Conservation (phyloP, 1,284 basidiomycete genomes). For the Leccinum subrobustum region DNA sequence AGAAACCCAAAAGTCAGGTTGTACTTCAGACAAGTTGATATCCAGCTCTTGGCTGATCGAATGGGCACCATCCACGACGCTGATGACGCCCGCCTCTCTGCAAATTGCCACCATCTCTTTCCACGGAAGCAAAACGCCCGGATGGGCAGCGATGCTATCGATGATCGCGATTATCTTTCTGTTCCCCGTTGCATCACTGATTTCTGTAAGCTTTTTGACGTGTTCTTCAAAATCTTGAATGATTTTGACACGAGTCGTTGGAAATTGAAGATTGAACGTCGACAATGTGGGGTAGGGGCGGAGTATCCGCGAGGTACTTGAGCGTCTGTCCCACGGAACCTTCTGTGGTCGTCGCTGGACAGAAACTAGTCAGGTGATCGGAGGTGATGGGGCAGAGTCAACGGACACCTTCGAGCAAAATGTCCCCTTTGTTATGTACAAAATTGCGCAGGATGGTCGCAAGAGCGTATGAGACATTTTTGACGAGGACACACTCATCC, state of each 20-base stretch:
- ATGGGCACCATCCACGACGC: conserved; percentile 83
- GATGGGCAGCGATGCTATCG: conserved; percentile 68
- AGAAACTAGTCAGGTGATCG: neutral
- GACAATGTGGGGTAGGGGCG: conserved; percentile 52
- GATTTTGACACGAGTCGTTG: conserved; percentile 61
- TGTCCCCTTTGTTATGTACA: conserved; percentile 44
- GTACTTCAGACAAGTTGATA: conserved; percentile 56
- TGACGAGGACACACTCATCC: conserved; percentile 67
- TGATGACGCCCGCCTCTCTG: conserved; percentile 64
- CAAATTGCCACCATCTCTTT: conserved; percentile 71
- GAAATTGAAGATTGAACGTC: conserved; percentile 57
- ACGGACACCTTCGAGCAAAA: conserved; percentile 39
- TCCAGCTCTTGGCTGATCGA: conserved; percentile 68
- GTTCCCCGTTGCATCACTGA: conserved; percentile 26
- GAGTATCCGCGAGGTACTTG: conserved; percentile 58
- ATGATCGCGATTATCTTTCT: conserved; percentile 69
- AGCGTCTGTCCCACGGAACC: conserved; percentile 55
- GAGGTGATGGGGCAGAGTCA: neutral
- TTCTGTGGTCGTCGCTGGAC: conserved; percentile 67
- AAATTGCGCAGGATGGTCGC: conserved; percentile 68
- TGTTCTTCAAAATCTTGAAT: conserved; percentile 52
- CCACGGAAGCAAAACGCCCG: conserved; percentile 81
- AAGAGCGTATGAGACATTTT: conserved; percentile 66
- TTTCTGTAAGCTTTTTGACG: conserved; percentile 25
- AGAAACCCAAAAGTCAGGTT: conserved; percentile 81